These are phyloP conservation scores for Colletotrichum shisoi DNA, from an alignment of 2,329 filamentous ascomycete genomes.

Conservation along the genomic window DNA sequence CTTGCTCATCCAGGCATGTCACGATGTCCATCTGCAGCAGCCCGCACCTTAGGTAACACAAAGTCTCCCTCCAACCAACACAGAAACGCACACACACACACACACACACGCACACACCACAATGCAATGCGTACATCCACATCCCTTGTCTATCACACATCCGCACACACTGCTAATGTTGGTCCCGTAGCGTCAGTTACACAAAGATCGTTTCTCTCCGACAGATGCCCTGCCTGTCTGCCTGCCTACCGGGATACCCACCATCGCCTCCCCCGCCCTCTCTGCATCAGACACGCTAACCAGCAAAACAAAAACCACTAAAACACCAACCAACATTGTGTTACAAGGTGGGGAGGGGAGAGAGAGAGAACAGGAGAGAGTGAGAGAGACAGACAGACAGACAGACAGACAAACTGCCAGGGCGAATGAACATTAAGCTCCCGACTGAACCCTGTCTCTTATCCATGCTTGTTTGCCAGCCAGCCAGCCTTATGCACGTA, in stretches of 20 bases:
- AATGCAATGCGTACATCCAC: background rate
- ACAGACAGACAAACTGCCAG: background rate
- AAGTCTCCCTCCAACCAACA: too few relatives aligned
- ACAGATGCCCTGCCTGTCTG: background rate
- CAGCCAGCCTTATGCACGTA: constrained; percentile 20
- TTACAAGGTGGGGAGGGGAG: background rate
- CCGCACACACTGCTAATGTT: constrained; percentile 8
- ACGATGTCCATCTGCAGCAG: too few relatives aligned
- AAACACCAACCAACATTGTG: background rate
- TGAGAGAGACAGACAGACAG: background rate
- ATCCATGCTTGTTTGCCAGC: background rate
- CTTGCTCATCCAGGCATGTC: too few relatives aligned
- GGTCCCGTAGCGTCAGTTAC: constrained; percentile 29
- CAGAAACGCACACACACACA: too few relatives aligned
- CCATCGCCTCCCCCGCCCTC: background rate
- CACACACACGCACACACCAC: background rate
- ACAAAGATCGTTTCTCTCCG: constrained; percentile 29
- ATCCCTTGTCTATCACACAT: background rate
- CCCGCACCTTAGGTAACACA: too few relatives aligned
- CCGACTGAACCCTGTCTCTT: constrained; percentile 5
- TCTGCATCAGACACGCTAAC: background rate
- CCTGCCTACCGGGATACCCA: background rate
- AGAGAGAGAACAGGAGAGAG: background rate
- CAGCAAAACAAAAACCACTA: background rate
- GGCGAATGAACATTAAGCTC: too few relatives aligned